Base-by-base conservation (phyloP, 148 eudicot genomes). In the Rhododendron ovatum region DNA sequence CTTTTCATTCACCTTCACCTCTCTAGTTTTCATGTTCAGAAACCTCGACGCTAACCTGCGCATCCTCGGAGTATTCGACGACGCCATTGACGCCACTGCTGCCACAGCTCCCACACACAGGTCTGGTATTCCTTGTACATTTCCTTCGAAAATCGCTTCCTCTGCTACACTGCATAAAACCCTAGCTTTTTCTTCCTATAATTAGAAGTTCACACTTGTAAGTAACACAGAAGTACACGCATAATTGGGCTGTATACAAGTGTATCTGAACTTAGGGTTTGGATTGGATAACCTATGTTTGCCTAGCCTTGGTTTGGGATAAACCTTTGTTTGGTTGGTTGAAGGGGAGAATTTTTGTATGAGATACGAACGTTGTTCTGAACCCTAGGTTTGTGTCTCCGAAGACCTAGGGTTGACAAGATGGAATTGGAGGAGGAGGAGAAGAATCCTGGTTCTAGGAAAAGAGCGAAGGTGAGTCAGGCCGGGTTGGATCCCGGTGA, bases 401-500 rank as follows among this genome's bases (percentile, higher is more conserved):
- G 28, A 3, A 81, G 50, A 57, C 37, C 59, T 87, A 83, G 88
- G 90, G 87, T 84, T 85, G 75, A 22, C 79, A 85, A 87, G 74
- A 98, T 98, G 98, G 95, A 93, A 55, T 71, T 71, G 76, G 76
- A 71, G 76, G 91, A 88, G 83, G 94, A 92, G 76, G 95, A 90
- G 78, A 89, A 89, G 82, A 90, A 86, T 63, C 80, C 85, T 80
- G 92, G 89, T 50, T 83, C 87, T 35, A 95, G 94, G 91, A 95
- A 90, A 87, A 94, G 97, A 91, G 53, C 85, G 2, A 94, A 88
- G 89, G 83, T 33, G 48, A 78, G 74, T 71, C 89, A 85, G 82
- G 69, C 88, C 24, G 88, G 88, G 80, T 77, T 90, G 28, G 95
- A 89, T 91, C 92, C 98, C 13, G 99, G 90, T 45, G 98, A 94